Percentiles rank a stretch among this genome's conserved stretches.
Evolutionary conservation across 1,284 basidiomycete species (phyloP).

Genomic region (Tremellales sp.): DNA sequence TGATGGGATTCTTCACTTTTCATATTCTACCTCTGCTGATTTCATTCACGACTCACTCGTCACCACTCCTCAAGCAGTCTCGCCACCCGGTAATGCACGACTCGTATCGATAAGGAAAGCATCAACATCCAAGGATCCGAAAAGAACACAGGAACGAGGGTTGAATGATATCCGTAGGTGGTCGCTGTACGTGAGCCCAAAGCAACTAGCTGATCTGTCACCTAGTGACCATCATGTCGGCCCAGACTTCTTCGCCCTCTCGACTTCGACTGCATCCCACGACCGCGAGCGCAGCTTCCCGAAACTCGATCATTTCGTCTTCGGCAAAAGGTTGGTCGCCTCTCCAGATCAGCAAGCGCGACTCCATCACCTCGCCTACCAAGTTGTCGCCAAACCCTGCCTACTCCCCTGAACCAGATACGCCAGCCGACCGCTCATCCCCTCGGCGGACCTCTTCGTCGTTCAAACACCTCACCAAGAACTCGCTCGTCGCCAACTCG

Average conservation of each 20-base stretch:
- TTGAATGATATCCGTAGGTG: too few relatives aligned
- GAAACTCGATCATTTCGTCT: conserved; percentile 42
- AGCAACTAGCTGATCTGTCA: too few relatives aligned
- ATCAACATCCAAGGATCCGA: too few relatives aligned
- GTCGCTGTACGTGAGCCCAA: too few relatives aligned
- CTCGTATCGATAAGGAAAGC: too few relatives aligned
- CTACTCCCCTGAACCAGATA: conserved; percentile 3
- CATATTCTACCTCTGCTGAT: too few relatives aligned
- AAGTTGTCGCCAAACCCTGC: conserved; percentile 17
- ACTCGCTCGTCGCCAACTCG: conserved; percentile 80
- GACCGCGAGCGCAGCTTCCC: conserved; percentile 21
- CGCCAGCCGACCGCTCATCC: conserved; percentile 4
- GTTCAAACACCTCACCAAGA: conserved; percentile 74
- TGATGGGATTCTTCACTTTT: too few relatives aligned
- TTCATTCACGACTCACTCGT: too few relatives aligned
- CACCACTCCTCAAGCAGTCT: too few relatives aligned
- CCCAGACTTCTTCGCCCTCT: conserved; percentile 13
- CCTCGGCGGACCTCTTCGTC: conserved; percentile 73
- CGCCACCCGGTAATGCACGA: too few relatives aligned
- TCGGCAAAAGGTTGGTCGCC: conserved; percentile 51
- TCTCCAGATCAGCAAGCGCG: conserved; percentile 46
- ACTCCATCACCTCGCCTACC: conserved; percentile 21
- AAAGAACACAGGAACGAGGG: too few relatives aligned
- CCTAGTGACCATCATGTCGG: conserved; percentile 1
- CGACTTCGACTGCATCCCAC: conserved; percentile 22